phyloP scores from a whole-genome alignment of 2,329 filamentous ascomycete species.

The Byssochlamys sp. region DNA sequence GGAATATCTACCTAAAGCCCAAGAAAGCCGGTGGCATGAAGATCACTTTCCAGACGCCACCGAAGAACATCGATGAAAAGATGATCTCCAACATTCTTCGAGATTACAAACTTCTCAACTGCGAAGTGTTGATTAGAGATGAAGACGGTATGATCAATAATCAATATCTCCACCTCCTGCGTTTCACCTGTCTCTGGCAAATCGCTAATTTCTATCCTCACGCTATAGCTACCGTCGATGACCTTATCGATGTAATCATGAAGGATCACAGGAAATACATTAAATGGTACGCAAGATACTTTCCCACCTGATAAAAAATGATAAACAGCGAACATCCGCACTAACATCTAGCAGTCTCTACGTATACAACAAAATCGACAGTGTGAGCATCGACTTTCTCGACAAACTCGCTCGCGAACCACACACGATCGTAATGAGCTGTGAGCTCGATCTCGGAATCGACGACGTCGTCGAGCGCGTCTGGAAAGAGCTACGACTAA shows the following conservation, averaged over 20 bases:
- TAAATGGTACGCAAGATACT: slow-evolving; percentile 43
- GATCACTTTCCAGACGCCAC: slow-evolving; percentile 83
- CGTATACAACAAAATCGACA: slow-evolving; percentile 99
- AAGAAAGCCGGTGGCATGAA: slow-evolving; percentile 98
- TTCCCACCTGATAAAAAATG: slow-evolving; percentile 33
- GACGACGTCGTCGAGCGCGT: slow-evolving; percentile 87
- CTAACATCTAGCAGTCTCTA: slow-evolving; percentile 54
- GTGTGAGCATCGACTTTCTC: slow-evolving; percentile 83
- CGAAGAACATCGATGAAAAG: slow-evolving; percentile 89
- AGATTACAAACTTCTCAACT: slow-evolving; percentile 98
- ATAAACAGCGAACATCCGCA: not conserved
- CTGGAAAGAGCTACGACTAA: slow-evolving; percentile 84
- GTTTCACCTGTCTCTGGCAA: slow-evolving; percentile 4
- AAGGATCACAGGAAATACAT: slow-evolving; percentile 98
- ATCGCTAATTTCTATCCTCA: slow-evolving; percentile 2
- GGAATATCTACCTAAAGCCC: slow-evolving; percentile 91
- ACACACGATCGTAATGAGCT: slow-evolving; percentile 92
- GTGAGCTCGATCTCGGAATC: slow-evolving; percentile 87
- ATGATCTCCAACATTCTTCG: slow-evolving; percentile 96
- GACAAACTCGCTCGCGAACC: slow-evolving; percentile 86
- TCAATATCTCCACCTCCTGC: not conserved
- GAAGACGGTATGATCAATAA: slow-evolving; percentile 57
- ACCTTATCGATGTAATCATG: slow-evolving; percentile 99
- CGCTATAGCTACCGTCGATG: slow-evolving; percentile 70
- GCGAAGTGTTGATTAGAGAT: slow-evolving; percentile 87